phyloP scores from a whole-genome alignment of 1,139 yeast species.

The Spencermartinsiella ligniputridi region DNA sequence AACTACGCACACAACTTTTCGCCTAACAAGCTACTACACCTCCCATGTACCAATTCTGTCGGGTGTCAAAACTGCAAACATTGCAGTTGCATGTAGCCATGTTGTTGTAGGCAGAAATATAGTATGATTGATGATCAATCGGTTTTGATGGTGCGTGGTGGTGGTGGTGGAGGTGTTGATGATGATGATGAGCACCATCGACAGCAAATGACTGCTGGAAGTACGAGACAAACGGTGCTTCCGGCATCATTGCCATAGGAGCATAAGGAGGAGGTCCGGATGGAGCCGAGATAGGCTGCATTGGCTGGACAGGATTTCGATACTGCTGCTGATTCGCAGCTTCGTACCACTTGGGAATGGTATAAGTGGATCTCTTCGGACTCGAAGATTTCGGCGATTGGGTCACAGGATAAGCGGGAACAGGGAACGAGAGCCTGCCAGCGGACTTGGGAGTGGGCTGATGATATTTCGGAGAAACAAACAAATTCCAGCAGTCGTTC shows the following conservation, averaged over 20 bases:
- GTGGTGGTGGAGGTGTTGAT: slow-evolving; percentile 5
- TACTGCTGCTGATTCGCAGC: slow-evolving; percentile 14
- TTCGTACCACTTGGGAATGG: slow-evolving; percentile 26
- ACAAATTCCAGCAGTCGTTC: slow-evolving; percentile 35
- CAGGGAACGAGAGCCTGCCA: background rate
- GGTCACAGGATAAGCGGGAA: background rate
- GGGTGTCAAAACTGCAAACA: slow-evolving; percentile 18
- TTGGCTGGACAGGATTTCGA: slow-evolving; percentile 4
- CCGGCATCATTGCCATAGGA: slow-evolving; percentile 4
- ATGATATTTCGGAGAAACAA: slow-evolving; percentile 5
- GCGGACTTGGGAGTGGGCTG: background rate
- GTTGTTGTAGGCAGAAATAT: slow-evolving; percentile 20
- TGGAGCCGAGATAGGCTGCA: slow-evolving; percentile 1
- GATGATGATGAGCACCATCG: background rate
- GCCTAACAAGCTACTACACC: slow-evolving; percentile 15
- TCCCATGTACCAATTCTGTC: slow-evolving; percentile 1
- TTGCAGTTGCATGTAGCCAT: slow-evolving; percentile 21
- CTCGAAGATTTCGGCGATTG: background rate
- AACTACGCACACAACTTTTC: slow-evolving; percentile 2
- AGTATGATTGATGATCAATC: slow-evolving; percentile 14
- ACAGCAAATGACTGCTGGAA: slow-evolving; percentile 21
- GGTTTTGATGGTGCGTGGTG: background rate
- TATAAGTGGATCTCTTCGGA: slow-evolving; percentile 14
- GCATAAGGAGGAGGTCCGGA: slow-evolving; percentile 3
- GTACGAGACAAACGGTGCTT: slow-evolving; percentile 12